These are phyloP conservation scores for Leccinellum rugosiceps DNA, from an alignment of 768 basidiomycete species.

Conservation along the genomic window DNA sequence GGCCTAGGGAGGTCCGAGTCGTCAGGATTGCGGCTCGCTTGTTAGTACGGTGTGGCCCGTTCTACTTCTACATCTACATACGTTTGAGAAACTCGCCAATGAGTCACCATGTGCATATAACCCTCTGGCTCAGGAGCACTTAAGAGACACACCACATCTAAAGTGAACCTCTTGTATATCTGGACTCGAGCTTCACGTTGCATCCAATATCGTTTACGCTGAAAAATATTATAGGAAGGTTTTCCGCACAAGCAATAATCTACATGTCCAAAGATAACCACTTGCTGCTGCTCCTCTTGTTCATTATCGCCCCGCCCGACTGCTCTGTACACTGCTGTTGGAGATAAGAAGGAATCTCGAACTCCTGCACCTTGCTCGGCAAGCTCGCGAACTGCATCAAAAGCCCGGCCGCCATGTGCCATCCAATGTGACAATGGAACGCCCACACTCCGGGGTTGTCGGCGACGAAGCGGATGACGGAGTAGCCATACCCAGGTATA, in stretches of 20 bases:
- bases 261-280: slow-evolving; percentile 21
- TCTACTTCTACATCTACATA: too few relatives aligned
- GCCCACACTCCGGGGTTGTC: slow-evolving; percentile 47
- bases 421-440: slow-evolving; percentile 42
- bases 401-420: slow-evolving; percentile 41
- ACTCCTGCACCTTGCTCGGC: slow-evolving; percentile 33
- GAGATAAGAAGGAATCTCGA: slow-evolving; percentile 35
- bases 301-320: slow-evolving; percentile 20
- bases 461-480: slow-evolving; percentile 38
- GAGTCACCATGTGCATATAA: too few relatives aligned
- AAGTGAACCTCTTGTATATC: too few relatives aligned
- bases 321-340: slow-evolving; percentile 34
- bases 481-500: slow-evolving; percentile 37
- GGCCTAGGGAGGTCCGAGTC: too few relatives aligned
- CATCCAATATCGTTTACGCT: too few relatives aligned
- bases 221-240: not conserved
- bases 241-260: not conserved
- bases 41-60: too few relatives aligned
- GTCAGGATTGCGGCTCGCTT: too few relatives aligned
- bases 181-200: too few relatives aligned
- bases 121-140: too few relatives aligned
- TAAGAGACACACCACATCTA: too few relatives aligned
- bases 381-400: slow-evolving; percentile 40
- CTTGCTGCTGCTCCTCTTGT: slow-evolving; percentile 17
- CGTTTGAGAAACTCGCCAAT: too few relatives aligned